Percentiles rank a stretch among this genome's conserved stretches.
These are phyloP conservation scores for Stereum hirsutum DNA, from an alignment of 1,284 basidiomycete genomes.

Conservation along the genomic window DNA sequence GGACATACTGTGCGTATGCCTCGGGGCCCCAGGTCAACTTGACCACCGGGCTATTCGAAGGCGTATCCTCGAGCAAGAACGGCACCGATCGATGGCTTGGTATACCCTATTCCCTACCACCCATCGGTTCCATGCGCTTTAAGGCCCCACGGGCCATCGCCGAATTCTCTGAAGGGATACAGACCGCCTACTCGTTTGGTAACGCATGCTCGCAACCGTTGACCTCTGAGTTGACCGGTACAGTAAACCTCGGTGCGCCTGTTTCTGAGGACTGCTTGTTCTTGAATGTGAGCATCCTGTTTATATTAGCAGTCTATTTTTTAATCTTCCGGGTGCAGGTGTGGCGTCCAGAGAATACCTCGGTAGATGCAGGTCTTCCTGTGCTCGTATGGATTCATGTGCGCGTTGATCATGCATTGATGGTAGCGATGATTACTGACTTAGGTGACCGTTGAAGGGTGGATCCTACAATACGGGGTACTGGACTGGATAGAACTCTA, in stretches of 20 bases:
- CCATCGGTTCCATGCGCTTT: conserved; percentile 42
- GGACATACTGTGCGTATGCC: not conserved
- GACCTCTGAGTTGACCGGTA: too few relatives aligned
- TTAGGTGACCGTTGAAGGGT: conserved; percentile 31
- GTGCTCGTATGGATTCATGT: conserved; percentile 14
- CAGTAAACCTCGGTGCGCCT: conserved; percentile 35
- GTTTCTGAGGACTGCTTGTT: conserved; percentile 45
- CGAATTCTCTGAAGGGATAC: conserved; percentile 19
- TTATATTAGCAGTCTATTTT: not conserved
- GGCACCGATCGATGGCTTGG: conserved; percentile 50
- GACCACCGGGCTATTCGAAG: conserved; percentile 35
- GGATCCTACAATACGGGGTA: conserved; percentile 39
- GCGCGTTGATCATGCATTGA: not conserved
- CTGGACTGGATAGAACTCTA: too few relatives aligned
- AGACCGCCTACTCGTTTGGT: conserved; percentile 40
- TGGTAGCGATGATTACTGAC: not conserved
- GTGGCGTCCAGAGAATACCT: conserved; percentile 11
- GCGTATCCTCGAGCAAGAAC: conserved; percentile 27
- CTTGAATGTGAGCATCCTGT: conserved; percentile 31
- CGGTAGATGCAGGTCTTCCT: conserved; percentile 9
- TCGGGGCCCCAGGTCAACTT: conserved; percentile 23
- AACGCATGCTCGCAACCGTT: conserved; percentile 49
- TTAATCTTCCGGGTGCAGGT: conserved; percentile 5
- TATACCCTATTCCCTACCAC: conserved; percentile 57
- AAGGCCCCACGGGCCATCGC: conserved; percentile 46